Base-by-base conservation (phyloP, 2,329 filamentous ascomycete species). In the Teratosphaeria epicoccoides region DNA sequence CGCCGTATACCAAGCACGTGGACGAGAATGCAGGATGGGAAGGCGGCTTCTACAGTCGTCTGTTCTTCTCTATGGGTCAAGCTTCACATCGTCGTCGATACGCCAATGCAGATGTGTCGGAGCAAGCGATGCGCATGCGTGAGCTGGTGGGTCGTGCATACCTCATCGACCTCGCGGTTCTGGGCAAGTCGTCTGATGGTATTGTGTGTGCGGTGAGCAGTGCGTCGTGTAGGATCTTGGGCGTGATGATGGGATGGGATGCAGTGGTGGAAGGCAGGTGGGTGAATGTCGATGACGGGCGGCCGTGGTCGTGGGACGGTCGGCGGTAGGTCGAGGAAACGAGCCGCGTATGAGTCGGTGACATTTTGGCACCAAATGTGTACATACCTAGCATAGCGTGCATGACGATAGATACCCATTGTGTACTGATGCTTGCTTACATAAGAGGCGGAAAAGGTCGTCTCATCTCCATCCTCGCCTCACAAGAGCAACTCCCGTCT, bases 191-290 rank as follows among this genome's bases (percentile, higher is more conserved):
- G 23, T 78, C 80, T 51, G 87, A 93, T 65, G 76, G 74, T 11
- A 76, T 93, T 6, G 77, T 95, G 1, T 95, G 88, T 63, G 85
- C 83, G 2, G 83, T 90, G 23, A 87, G 84, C 59, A 80, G 83
- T 56, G 66, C 70, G 14, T 73, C 66, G 3, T 95, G 88, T 66
- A 78, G 87, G 22, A 62, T 94, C 49, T 66, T 94, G 55, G 88
- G 80, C 2, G 87, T 95, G 40, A 89, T 94, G 83, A 82, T 93
- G 81, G 88, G 88, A 0, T 90, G 87, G 86, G 84, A 90, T 33
- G 76, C 74, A 25, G 76, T 88, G 55, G 72, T 73, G 28, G 67
- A 75, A 17, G 76, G 74, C 1, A 73, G 75, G 44, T 94, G 88
- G 86, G 75, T 81, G 53, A 94, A 94, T 68, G 79, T 95, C n/a